Percentiles rank a stretch among this genome's conserved stretches.
Conservation (phyloP, 148 eudicot species). For the Salicornia ramosissima region DNA sequence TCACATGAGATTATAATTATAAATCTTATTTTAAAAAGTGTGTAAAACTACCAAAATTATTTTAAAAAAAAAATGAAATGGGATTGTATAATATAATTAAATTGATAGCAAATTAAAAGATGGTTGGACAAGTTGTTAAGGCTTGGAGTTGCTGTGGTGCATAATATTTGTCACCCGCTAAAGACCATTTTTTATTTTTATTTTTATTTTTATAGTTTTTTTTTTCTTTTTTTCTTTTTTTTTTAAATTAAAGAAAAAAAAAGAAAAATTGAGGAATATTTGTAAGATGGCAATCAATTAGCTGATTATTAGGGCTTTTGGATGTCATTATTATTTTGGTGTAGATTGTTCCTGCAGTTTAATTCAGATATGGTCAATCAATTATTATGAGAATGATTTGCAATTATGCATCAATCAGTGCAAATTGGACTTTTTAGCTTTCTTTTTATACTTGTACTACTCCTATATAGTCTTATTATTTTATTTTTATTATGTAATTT, state of each 20-base stretch:
- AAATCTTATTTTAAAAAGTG: not conserved
- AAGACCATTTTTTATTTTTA: not conserved
- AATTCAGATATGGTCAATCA: conserved; percentile 8
- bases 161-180: conserved; percentile 29
- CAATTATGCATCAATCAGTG: not conserved
- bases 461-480: too few species aligned
- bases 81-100: not conserved
- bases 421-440: conserved; percentile 1
- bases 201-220: not conserved
- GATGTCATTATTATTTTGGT: conserved; percentile 3
- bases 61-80: not conserved
- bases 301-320: not conserved
- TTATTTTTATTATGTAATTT: not conserved
- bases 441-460: too few species aligned
- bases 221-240: not conserved
- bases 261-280: not conserved
- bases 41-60: conserved; percentile 8
- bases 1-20: not conserved
- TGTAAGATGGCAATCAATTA: conserved; percentile 2
- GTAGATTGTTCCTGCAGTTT: conserved; percentile 4
- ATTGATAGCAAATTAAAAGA: not conserved
- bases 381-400: conserved; percentile 12
- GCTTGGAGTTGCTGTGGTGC: conserved; percentile 31
- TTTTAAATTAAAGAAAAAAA: not conserved
- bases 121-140: conserved; percentile 28